Evolutionary conservation across 106 monocot species (phyloP).

Genomic region (Amphibolis antarctica): DNA sequence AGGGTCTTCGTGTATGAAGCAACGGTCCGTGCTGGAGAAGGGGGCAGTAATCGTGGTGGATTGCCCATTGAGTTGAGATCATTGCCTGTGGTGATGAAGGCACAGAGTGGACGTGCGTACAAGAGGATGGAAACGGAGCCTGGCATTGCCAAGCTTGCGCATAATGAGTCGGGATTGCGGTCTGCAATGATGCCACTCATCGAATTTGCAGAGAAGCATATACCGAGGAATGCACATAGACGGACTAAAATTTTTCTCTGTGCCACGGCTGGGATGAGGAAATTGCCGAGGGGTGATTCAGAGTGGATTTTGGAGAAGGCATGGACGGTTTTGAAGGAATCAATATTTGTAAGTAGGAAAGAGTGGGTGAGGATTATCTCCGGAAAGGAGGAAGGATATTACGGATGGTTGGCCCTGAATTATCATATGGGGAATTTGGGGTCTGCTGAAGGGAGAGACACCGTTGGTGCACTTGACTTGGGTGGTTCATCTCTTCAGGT

Average conservation of each 20-base stretch:
- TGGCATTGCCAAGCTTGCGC: constrained; percentile 73
- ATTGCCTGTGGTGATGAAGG: constrained; percentile 39
- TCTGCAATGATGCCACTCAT: constrained; percentile 69
- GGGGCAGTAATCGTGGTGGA: not conserved
- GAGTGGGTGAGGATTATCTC: constrained; percentile 63
- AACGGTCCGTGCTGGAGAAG: constrained; percentile 25
- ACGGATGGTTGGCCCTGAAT: constrained; percentile 95
- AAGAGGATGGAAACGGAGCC: constrained; percentile 82
- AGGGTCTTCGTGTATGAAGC: constrained; percentile 74
- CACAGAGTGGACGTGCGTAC: constrained; percentile 66
- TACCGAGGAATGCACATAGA: constrained; percentile 59
- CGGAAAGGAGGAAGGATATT: constrained; percentile 91
- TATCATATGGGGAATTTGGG: constrained; percentile 57
- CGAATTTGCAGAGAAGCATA: constrained; percentile 70
- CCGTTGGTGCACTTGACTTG: constrained; percentile 79
- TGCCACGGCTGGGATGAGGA: constrained; percentile 88
- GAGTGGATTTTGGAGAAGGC: constrained; percentile 75
- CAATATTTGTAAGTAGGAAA: constrained; percentile 52
- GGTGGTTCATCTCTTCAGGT: constrained; percentile 97
- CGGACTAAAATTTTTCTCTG: constrained; percentile 54
- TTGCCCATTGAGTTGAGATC: constrained; percentile 58
- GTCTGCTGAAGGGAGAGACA: constrained; percentile 28
- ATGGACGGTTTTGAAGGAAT: constrained; percentile 69
- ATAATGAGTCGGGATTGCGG: constrained; percentile 60
- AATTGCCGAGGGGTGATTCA: constrained; percentile 59